Evolutionary conservation across 371 early-diverging fungal genomes (phyloP).

Genomic region (Mucor plumbeus): DNA sequence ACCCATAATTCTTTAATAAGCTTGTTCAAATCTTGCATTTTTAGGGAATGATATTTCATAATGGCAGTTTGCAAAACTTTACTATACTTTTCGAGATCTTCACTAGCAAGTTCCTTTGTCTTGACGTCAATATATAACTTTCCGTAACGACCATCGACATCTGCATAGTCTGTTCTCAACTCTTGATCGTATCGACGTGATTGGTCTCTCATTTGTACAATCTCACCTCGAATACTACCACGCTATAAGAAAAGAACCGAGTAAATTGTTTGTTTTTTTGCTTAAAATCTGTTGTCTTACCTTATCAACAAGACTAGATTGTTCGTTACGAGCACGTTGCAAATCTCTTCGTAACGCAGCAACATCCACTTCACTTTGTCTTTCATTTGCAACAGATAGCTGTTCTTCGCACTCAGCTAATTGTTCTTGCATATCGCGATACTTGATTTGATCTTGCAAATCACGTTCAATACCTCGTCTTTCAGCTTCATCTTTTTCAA

Average conservation of each 20-base stretch:
- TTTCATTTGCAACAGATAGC: slow-evolving; percentile 29
- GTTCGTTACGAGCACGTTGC: slow-evolving; percentile 42
- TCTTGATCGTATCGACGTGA: slow-evolving; percentile 62
- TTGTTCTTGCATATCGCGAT: slow-evolving; percentile 49
- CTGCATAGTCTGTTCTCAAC: slow-evolving; percentile 75
- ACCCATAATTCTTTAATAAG: slow-evolving; percentile 98
- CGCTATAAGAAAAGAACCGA: slow-evolving; percentile 39
- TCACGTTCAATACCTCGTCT: slow-evolving; percentile 60
- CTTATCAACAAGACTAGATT: slow-evolving; percentile 59
- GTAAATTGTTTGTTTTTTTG: not conserved
- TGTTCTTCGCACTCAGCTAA: slow-evolving; percentile 39
- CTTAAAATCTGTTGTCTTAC: slow-evolving; percentile 30
- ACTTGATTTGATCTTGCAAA: slow-evolving; percentile 73
- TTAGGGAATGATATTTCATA: slow-evolving; percentile 92
- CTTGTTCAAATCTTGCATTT: slow-evolving; percentile 98
- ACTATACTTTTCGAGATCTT: slow-evolving; percentile 88
- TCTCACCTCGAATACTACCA: slow-evolving; percentile 82
- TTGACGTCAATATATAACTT: slow-evolving; percentile 72
- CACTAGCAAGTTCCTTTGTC: slow-evolving; percentile 76
- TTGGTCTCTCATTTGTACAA: slow-evolving; percentile 84
- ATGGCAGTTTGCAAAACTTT: slow-evolving; percentile 93
- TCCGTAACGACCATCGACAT: slow-evolving; percentile 74
- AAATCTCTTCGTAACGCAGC: slow-evolving; percentile 40
- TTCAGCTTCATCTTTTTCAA: slow-evolving; percentile 58
- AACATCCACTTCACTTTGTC: slow-evolving; percentile 36